These are phyloP conservation scores for Globisporangium alternatum DNA, from an alignment of 352 stramenopile species.

Conservation along the genomic window DNA sequence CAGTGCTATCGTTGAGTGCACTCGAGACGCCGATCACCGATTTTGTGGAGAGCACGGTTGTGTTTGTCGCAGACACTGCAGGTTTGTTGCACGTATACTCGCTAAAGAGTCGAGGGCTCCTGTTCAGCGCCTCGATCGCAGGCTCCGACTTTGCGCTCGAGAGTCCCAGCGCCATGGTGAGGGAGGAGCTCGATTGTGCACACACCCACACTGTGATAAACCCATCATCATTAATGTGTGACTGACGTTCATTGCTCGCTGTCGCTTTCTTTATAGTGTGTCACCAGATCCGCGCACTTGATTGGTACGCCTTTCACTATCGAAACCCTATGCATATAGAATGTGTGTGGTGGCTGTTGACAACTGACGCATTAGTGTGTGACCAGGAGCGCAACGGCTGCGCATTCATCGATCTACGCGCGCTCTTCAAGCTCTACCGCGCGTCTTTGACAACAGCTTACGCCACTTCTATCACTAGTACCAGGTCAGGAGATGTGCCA, in stretches of 20 bases:
- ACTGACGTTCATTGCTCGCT: neutral
- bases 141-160: conserved; percentile 9
- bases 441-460: neutral
- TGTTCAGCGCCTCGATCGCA: conserved; percentile 25
- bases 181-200: neutral
- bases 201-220: neutral
- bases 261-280: conserved; percentile 3
- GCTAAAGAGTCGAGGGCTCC: conserved; percentile 19
- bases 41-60: conserved; percentile 26
- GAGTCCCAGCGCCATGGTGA: conserved; percentile 22
- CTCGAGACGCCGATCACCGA: conserved; percentile 30
- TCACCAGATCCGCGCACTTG: conserved; percentile 18
- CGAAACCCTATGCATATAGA: neutral
- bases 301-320: conserved; percentile 10
- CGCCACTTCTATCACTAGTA: neutral
- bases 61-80: conserved; percentile 35
- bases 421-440: conserved; percentile 34
- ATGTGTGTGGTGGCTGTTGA: conserved; percentile 2
- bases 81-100: conserved; percentile 31
- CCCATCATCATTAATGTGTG: neutral
- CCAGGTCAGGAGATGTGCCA: neutral
- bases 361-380: conserved; percentile 26
- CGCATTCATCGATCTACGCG: conserved; percentile 27
- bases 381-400: conserved; percentile 28
- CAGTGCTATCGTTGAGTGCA: conserved; percentile 20